A percentile compares a stretch with the other conserved stretches of the same genome.
Conservation (phyloP, 2,329 filamentous ascomycete species). For the Claviceps sp. region DNA sequence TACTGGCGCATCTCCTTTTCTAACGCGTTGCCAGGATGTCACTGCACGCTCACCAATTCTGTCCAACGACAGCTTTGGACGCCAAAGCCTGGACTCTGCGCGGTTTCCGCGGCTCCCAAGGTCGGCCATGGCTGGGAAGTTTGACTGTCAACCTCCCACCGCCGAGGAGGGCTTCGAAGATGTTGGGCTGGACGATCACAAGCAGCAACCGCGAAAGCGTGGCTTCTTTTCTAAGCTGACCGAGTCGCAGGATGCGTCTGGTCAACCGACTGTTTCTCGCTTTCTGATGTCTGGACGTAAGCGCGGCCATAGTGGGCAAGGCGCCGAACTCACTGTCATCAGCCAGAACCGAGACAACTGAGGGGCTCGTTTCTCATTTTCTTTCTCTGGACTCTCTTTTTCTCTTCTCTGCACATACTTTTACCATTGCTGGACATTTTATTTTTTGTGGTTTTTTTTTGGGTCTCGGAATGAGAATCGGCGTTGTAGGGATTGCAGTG, state of each 20-base stretch:
- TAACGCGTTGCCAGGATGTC: conserved; percentile 53
- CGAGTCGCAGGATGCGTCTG: conserved; percentile 33
- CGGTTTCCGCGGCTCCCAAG: conserved; percentile 49
- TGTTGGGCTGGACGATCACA: conserved; percentile 70
- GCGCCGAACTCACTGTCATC: conserved; percentile 58
- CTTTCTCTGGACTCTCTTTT: neutral
- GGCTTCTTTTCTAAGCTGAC: conserved; percentile 69
- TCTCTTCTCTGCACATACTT: neutral
- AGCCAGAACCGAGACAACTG: conserved; percentile 22
- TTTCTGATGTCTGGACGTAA: conserved; percentile 63
- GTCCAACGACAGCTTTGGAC: conserved; percentile 44
- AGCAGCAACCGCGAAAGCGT: conserved; percentile 38
- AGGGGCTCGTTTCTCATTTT: conserved; percentile 1
- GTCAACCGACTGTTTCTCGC: conserved; percentile 31
- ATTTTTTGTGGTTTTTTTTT: neutral
- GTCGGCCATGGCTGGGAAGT: conserved; percentile 43
- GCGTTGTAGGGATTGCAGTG: no score
- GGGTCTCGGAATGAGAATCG: no score
- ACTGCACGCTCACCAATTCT: conserved; percentile 70
- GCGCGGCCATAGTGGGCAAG: conserved; percentile 49
- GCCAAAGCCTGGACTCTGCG: conserved; percentile 71
- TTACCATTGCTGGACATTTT: neutral
- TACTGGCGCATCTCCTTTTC: neutral
- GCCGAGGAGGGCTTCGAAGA: conserved; percentile 80
- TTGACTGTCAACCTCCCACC: conserved; percentile 48